Conservation (phyloP, 2,329 filamentous ascomycete genomes). For the Curvularia eragrostidis region DNA sequence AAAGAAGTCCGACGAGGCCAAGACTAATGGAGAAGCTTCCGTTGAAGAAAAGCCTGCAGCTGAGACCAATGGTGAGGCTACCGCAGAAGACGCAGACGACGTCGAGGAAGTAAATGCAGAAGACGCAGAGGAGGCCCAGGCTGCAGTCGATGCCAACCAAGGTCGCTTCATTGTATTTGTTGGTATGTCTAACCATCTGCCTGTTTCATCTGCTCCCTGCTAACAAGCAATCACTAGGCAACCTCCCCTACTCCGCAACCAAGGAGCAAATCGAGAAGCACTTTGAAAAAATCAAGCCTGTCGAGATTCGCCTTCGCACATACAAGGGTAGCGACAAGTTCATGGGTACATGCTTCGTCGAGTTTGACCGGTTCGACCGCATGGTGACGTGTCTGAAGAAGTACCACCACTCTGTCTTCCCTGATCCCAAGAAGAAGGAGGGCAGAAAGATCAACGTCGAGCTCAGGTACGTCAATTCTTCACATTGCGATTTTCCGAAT, state of each 20-base stretch:
- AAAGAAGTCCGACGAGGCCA: constrained; percentile 28
- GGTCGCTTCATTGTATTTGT: constrained; percentile 80
- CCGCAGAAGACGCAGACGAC: constrained; percentile 24
- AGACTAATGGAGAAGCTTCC: constrained; percentile 22
- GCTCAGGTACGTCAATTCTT: constrained; percentile 67
- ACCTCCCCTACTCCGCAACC: constrained; percentile 86
- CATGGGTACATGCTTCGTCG: constrained; percentile 66
- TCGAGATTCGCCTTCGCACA: constrained; percentile 64
- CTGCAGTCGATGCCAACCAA: constrained; percentile 42
- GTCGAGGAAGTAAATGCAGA: constrained; percentile 24
- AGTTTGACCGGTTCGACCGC: constrained; percentile 83
- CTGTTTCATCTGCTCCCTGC: not conserved
- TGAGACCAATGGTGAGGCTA: constrained; percentile 26
- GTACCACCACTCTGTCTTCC: constrained; percentile 85
- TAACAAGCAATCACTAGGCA: constrained; percentile 62
- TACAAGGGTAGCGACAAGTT: constrained; percentile 48
- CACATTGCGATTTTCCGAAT: not conserved
- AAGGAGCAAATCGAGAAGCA: constrained; percentile 72
- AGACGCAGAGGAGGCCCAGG: constrained; percentile 22
- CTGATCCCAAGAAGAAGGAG: constrained; percentile 61
- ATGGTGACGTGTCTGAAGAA: constrained; percentile 93
- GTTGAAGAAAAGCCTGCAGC: constrained; percentile 4
- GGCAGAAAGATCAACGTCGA: constrained; percentile 89
- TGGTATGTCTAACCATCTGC: constrained; percentile 53
- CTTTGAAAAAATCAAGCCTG: constrained; percentile 77